Conservation (phyloP, 208 protist genomes). For the Trypanosoma mega region DNA sequence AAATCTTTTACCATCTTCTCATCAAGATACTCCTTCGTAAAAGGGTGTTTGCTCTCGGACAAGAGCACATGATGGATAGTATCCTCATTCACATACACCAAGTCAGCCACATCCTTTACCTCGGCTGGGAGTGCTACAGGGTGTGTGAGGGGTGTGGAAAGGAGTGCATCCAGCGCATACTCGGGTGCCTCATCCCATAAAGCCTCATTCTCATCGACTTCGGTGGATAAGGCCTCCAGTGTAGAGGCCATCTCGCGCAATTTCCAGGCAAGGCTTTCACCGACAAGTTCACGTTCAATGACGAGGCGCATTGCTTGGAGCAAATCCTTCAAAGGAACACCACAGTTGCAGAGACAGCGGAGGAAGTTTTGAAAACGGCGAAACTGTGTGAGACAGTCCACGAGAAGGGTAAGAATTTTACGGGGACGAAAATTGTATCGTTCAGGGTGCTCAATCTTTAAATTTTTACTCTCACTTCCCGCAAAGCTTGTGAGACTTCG, state of each 20-base stretch:
- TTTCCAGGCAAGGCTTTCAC: slow-evolving; percentile 56
- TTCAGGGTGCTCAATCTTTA: slow-evolving; percentile 82
- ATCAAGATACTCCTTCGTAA: slow-evolving; percentile 89
- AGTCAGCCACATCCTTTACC: slow-evolving; percentile 70
- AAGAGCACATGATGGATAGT: slow-evolving; percentile 86
- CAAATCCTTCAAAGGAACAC: slow-evolving; percentile 59
- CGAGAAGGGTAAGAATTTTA: slow-evolving; percentile 72
- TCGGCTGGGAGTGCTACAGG: slow-evolving; percentile 83
- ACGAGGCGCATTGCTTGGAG: slow-evolving; percentile 54
- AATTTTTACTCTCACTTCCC: slow-evolving; percentile 64
- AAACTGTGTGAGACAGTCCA: slow-evolving; percentile 84
- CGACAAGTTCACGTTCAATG: slow-evolving; percentile 63
- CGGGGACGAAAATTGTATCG: slow-evolving; percentile 76
- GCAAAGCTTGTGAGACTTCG: slow-evolving; percentile 81
- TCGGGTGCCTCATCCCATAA: slow-evolving; percentile 88
- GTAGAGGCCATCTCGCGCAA: slow-evolving; percentile 59
- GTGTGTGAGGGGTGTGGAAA: slow-evolving; percentile 75
- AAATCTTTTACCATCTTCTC: slow-evolving; percentile 80
- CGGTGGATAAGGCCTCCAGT: slow-evolving; percentile 44
- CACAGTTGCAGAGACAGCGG: slow-evolving; percentile 74
- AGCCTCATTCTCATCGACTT: slow-evolving; percentile 70
- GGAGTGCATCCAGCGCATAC: slow-evolving; percentile 78
- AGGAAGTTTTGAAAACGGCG: slow-evolving; percentile 69
- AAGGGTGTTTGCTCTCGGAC: slow-evolving; percentile 86
- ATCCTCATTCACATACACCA: slow-evolving; percentile 82